Conservation (phyloP, 2,329 filamentous ascomycete species). For the Pseudocercospora musae region DNA sequence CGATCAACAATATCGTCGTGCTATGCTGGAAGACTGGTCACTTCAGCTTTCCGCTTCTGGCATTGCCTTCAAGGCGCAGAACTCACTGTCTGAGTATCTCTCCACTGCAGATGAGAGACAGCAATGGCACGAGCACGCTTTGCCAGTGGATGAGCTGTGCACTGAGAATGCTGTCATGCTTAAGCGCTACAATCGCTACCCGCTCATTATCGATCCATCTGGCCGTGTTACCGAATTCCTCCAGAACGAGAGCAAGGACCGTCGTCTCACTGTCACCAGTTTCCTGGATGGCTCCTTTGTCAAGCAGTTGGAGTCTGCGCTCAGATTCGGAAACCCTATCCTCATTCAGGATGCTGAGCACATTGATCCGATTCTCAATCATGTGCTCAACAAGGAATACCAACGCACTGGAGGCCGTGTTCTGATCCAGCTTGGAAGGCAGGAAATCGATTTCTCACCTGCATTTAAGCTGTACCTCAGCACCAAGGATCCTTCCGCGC, state of each 20-base stretch:
- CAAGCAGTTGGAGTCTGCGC: slow-evolving; percentile 93
- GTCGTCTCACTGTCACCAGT: slow-evolving; percentile 91
- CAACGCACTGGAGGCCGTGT: slow-evolving; percentile 98
- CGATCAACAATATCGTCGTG: slow-evolving; percentile 95
- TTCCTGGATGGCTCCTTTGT: slow-evolving; percentile 98
- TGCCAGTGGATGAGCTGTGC: slow-evolving; percentile 95
- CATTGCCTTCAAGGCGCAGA: slow-evolving; percentile 86
- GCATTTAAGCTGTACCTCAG: slow-evolving; percentile 94
- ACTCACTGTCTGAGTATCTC: slow-evolving; percentile 92
- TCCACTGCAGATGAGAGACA: slow-evolving; percentile 94
- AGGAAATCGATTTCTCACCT: slow-evolving; percentile 98
- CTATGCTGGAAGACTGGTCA: slow-evolving; percentile 97
- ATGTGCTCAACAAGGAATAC: slow-evolving; percentile 98
- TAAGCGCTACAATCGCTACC: slow-evolving; percentile 97
- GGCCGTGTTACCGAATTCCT: slow-evolving; percentile 92
- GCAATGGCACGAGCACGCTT: slow-evolving; percentile 87
- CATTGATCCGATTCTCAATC: slow-evolving; percentile 93
- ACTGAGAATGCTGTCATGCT: slow-evolving; percentile 98
- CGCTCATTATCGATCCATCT: slow-evolving; percentile 96
- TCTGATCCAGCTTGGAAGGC: slow-evolving; percentile 94
- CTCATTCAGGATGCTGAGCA: slow-evolving; percentile 98
- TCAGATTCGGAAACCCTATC: slow-evolving; percentile 97
- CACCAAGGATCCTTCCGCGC: slow-evolving; percentile 91
- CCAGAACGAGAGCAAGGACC: slow-evolving; percentile 89
- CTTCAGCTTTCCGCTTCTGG: slow-evolving; percentile 91